phyloP scores from a whole-genome alignment of 176 grass and related monocot genomes.

The Oryza glumipatula region DNA sequence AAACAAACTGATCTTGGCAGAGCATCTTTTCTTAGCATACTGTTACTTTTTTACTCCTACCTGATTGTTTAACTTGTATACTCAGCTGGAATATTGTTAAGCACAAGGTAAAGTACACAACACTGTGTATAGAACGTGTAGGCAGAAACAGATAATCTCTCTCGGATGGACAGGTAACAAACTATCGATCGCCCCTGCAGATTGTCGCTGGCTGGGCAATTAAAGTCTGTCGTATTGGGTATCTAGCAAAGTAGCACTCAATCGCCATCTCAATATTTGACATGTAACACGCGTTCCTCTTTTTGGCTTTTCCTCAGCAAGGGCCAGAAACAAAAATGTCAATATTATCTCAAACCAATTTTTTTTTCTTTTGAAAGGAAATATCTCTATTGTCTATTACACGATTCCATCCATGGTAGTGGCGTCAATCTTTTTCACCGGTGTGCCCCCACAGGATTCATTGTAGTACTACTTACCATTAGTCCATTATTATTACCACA shows the following conservation, averaged over 20 bases:
- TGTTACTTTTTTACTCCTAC: background rate
- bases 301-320: constrained; percentile 20
- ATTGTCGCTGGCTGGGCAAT: constrained; percentile 18
- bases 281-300: background rate
- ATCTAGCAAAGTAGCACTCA: background rate
- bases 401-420: background rate
- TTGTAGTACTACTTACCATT: background rate
- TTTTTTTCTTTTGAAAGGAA: background rate
- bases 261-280: constrained; percentile 6
- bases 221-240: background rate
- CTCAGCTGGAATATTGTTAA: background rate
- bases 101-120: background rate
- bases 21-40: background rate
- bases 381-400: background rate
- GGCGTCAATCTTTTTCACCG: background rate
- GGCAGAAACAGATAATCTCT: background rate
- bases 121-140: background rate
- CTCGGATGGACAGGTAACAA: constrained; percentile 22
- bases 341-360: constrained; percentile 24
- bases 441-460: background rate
- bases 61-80: background rate
- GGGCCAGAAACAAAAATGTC: background rate
- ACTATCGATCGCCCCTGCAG: constrained; percentile 8
- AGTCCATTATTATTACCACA: constrained; percentile 16
- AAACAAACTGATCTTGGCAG: background rate